A percentile compares a stretch with the other conserved stretches of the same genome.
Evolutionary conservation across 352 stramenopile genomes (phyloP).

Genomic region (Pythium phragmiticola): DNA sequence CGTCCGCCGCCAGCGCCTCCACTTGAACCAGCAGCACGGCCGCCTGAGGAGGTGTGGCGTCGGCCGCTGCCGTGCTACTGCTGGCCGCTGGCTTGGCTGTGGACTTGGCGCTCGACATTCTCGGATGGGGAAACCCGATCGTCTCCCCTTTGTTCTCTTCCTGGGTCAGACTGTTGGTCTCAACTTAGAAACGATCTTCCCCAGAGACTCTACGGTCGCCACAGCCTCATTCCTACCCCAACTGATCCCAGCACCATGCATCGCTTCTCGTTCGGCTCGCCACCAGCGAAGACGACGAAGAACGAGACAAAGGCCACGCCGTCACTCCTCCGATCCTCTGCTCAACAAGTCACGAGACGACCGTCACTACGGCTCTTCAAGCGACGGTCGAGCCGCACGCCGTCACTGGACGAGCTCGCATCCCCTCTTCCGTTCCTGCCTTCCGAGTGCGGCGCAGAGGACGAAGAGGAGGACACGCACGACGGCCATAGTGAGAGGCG

Average conservation of each 20-base stretch:
- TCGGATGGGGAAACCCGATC: not conserved
- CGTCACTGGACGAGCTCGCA: slow-evolving; percentile 24
- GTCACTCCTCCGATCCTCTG: not conserved
- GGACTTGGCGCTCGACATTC: slow-evolving; percentile 18
- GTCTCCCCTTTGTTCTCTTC: not conserved
- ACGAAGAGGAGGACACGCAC: not conserved
- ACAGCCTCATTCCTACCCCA: not conserved
- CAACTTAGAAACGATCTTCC: slow-evolving; percentile 9
- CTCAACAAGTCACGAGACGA: not conserved
- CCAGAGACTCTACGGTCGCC: not conserved
- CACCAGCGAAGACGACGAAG: not conserved
- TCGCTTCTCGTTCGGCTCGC: slow-evolving; percentile 20
- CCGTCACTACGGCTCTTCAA: slow-evolving; percentile 7
- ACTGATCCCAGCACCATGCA: slow-evolving; percentile 6
- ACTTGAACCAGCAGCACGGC: slow-evolving; percentile 58
- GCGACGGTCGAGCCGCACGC: slow-evolving; percentile 3
- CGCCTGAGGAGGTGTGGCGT: slow-evolving; percentile 25
- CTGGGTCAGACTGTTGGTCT: not conserved
- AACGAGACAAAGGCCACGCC: not conserved
- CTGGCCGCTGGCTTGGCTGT: not conserved
- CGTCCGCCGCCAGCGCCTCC: slow-evolving; percentile 53
- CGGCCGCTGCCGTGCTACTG: not conserved
- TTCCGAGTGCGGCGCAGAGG: not conserved
- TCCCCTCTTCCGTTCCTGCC: slow-evolving; percentile 3
- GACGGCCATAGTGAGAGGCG: not conserved